Percentiles rank a stretch among this genome's conserved stretches.
phyloP scores from a whole-genome alignment of 805 yeast genomes.

The Candida maesae region DNA sequence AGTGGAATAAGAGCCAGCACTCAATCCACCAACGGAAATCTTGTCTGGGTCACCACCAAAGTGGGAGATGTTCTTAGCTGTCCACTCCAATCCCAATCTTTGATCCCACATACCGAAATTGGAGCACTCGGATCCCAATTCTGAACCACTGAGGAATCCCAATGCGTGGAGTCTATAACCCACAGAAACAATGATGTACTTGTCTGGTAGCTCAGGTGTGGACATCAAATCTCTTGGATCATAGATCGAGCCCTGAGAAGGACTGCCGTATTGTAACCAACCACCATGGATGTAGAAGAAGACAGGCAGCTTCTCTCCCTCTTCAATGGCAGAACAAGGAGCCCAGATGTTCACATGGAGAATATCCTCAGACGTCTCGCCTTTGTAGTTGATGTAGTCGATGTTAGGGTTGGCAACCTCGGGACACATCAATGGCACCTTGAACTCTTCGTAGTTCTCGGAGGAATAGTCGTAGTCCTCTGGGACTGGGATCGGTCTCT shows the following conservation, averaged over 20 bases:
- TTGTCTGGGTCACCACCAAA: constrained; percentile 45
- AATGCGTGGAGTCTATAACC: constrained; percentile 39
- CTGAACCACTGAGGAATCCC: constrained; percentile 33
- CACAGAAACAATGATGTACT: constrained; percentile 35
- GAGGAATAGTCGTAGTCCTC: constrained; percentile 34
- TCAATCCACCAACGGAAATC: constrained; percentile 43
- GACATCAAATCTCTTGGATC: constrained; percentile 15
- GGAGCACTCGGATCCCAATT: constrained; percentile 7
- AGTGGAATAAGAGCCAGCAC: constrained; percentile 44
- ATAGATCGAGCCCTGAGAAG: constrained; percentile 7
- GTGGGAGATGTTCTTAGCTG: constrained; percentile 34
- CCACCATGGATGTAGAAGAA: constrained; percentile 42
- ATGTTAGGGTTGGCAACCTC: constrained; percentile 22
- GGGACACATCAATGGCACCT: constrained; percentile 35
- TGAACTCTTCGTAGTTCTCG: constrained; percentile 29
- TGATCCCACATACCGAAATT: constrained; percentile 39
- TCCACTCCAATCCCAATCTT: constrained; percentile 43
- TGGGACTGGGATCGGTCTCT: constrained; percentile 31
- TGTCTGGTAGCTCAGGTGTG: constrained; percentile 25
- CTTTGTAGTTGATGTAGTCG: constrained; percentile 6
- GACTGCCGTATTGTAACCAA: constrained; percentile 31
- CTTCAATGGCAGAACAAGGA: constrained; percentile 32
- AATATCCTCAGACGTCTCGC: constrained; percentile 30
- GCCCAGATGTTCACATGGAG: constrained; percentile 37
- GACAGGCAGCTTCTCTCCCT: constrained; percentile 39